phyloP scores from a whole-genome alignment of 345 rosid genomes.

The Anastatica hierochuntica region DNA sequence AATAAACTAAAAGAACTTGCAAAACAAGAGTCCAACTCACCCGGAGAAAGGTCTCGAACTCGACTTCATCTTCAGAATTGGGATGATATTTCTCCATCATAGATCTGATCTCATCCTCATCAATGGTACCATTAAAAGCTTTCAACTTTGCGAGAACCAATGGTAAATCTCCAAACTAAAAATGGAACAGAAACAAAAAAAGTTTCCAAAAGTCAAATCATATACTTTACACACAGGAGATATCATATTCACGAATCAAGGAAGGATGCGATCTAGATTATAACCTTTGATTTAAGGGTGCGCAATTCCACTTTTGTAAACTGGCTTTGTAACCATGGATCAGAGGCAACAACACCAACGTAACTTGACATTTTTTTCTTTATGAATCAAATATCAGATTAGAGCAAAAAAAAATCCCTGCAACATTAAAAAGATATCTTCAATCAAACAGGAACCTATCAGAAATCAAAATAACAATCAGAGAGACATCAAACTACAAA shows the following conservation, averaged over 20 bases:
- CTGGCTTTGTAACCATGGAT: conserved; percentile 95
- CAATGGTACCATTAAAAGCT: conserved; percentile 47
- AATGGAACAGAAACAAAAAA: conserved; percentile 54
- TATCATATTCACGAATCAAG: not conserved
- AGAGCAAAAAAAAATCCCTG: conserved; percentile 13
- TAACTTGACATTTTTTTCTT: conserved; percentile 53
- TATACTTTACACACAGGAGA: too few relatives aligned
- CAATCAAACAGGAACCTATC: conserved; percentile 20
- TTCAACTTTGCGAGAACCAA: conserved; percentile 56
- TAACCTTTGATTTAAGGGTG: conserved; percentile 91
- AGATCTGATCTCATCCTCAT: conserved; percentile 59
- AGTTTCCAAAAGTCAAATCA: conserved; percentile 13
- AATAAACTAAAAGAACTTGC: not conserved
- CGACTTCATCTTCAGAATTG: conserved; percentile 50
- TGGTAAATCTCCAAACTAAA: conserved; percentile 67
- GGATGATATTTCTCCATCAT: conserved; percentile 41
- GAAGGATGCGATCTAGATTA: not conserved
- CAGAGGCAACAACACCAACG: conserved; percentile 87
- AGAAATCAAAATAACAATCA: not conserved
- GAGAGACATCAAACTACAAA: not conserved
- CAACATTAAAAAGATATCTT: not conserved
- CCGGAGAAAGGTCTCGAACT: conserved; percentile 81
- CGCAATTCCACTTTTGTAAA: conserved; percentile 99
- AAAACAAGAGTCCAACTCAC: conserved; percentile 27
- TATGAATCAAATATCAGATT: not conserved